Base-by-base conservation (phyloP, 139 green algal genomes). In the Chlamydomonas sphaeroides region DNA sequence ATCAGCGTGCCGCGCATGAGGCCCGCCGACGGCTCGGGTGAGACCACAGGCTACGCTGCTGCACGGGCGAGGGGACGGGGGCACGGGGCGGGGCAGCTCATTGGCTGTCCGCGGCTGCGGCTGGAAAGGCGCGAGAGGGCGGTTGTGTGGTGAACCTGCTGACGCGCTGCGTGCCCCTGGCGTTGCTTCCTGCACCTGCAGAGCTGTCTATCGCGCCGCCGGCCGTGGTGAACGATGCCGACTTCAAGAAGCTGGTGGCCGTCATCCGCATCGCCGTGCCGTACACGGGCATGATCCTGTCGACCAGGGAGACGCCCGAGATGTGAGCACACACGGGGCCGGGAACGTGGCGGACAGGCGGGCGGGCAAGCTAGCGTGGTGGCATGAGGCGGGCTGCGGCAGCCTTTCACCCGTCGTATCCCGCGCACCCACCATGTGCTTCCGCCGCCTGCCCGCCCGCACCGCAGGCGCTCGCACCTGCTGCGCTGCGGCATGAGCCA, bases 221-320 rank as follows among this genome's bases (percentile, higher is more conserved):
- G 0, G 65, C 89, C 73, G 68, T 76, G 20, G 92, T 95, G 28
- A 88, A 94, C 70, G 89, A 95, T 79, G 80, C 79, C 32, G 87
- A 91, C 57, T 95, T 95, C 81, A 94, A 92, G 84, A 78, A 93
- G 84, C 87, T 93, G 80, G 92, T 95, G 57, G 91, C 91, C 53
- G 90, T 94, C 78, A 86, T 94, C 48, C 87, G 91, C 62, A 91
- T 94, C 23, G 91, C 90, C 7, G 92, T 95, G 80, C 92, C 92
- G 30, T 95, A 93, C 88, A 95, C 92, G 3, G 90, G 92, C 70
- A 95, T 95, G 90, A 95, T 95, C 59, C 88, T 95, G 32, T 88
- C 77, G 61, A 95, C 88, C 28, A 77, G 92, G 76, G 92, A 95
- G 78, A 86, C 71, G 0, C 79, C 91, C 18, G 86, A 91, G 69